Base-by-base conservation (phyloP, 768 basidiomycete genomes). In the Termitomyces sp. region DNA sequence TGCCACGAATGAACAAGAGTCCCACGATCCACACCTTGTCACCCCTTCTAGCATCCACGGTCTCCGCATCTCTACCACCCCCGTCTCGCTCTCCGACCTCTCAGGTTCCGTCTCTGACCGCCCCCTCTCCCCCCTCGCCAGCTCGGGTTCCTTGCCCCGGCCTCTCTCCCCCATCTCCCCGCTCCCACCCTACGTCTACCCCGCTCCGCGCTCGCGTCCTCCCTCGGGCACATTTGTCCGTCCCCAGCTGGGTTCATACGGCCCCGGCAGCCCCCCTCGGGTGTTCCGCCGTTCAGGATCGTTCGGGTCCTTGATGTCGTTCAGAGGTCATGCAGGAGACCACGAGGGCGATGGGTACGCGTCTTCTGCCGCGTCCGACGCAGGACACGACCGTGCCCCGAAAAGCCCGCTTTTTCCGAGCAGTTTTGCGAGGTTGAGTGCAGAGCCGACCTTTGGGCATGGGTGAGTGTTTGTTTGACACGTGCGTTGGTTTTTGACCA, bases 361-460 rank as follows among this genome's bases (percentile, higher is more conserved):
- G 75, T 83, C 67, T 71, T 78, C 3, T n/a, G 50, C 1, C 44
- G n/a, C 30, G 15, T 33, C 33, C 33, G n/a, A 24, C 46, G 73
- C 27, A 30, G 51, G 52, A 16, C 22, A 45, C 9, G 89, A 91
- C 63, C 79, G 90, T 6, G 78, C 75, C 1, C 85, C 87, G 2
- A 92, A 90, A 0, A 82, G 86, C 63, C 92, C 91, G 15, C 73
- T 93, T 7, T 95, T 95, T 75, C 89, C 90, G 3, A 87, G 83
- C 63, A 90, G 83, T 67, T 95, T 93, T 71, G 83, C 89, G 34
- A 80, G 81, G 56, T 70, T 93, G 61, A 81, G 82, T 27, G 64
- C 80, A 37, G 54, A 42, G 30, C 54, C 54, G 12, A 54, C 41
- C 8, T 6, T 39, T 1, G 33, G n/a, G 7, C 20, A n/a, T 36